Conservation (phyloP, 495 filamentous ascomycete genomes). For the Astrocystis sublimbata region DNA sequence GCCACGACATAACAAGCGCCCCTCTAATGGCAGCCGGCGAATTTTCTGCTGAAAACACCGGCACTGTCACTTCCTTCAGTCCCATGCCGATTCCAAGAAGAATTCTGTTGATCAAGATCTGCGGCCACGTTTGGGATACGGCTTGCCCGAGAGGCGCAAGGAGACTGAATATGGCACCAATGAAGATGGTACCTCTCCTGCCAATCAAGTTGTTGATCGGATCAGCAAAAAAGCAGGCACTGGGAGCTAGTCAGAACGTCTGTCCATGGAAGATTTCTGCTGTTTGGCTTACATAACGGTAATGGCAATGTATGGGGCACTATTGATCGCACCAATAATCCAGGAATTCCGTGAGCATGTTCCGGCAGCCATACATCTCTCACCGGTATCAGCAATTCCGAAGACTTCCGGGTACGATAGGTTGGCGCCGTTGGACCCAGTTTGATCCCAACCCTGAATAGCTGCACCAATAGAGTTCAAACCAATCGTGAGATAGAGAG, state of each 20-base stretch:
- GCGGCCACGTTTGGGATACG: constrained; percentile 61
- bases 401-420: constrained; percentile 59
- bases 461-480: constrained; percentile 75
- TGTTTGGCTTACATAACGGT: not conserved
- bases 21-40: constrained; percentile 72
- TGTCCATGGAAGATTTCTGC: constrained; percentile 22
- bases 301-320: too few species aligned
- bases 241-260: constrained; percentile 54
- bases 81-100: constrained; percentile 76
- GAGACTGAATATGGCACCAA: constrained; percentile 64
- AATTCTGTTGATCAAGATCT: constrained; percentile 62
- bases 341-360: constrained; percentile 24
- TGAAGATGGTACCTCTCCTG: constrained; percentile 67
- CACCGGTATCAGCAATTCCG: constrained; percentile 46
- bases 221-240: constrained; percentile 70
- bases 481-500: constrained; percentile 62
- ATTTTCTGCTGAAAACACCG: constrained; percentile 78
- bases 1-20: constrained; percentile 85
- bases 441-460: constrained; percentile 74
- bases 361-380: constrained; percentile 50
- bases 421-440: constrained; percentile 72
- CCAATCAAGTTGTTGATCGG: constrained; percentile 68
- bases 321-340: too few species aligned
- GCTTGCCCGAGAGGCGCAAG: constrained; percentile 65
- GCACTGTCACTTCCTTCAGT: constrained; percentile 59